Conservation (phyloP, 2,329 filamentous ascomycete species). For the Acephala macrosclerotiorum region DNA sequence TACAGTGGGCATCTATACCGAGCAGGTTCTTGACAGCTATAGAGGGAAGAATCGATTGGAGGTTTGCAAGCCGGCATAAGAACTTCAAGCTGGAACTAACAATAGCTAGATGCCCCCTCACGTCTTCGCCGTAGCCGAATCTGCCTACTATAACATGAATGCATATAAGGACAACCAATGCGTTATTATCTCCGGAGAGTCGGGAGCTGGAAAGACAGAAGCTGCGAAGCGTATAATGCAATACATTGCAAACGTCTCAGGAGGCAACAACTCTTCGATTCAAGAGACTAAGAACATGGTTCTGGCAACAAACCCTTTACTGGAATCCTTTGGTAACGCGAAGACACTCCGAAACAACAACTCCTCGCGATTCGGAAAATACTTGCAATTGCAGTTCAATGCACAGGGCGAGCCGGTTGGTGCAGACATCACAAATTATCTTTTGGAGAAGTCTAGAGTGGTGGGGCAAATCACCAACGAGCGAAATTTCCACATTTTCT, state of each 20-base stretch:
- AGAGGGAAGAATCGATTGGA: slow-evolving; percentile 96
- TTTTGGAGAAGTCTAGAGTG: slow-evolving; percentile 94
- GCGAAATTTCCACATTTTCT: slow-evolving; percentile 99
- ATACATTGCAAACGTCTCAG: slow-evolving; percentile 97
- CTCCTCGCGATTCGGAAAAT: slow-evolving; percentile 97
- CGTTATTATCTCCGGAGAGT: slow-evolving; percentile 99
- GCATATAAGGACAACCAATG: slow-evolving; percentile 99
- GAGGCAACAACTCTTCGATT: slow-evolving; percentile 75
- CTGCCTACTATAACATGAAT: slow-evolving; percentile 99
- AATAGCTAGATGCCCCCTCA: slow-evolving; percentile 75
- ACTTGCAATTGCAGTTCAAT: slow-evolving; percentile 97
- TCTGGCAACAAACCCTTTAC: slow-evolving; percentile 93
- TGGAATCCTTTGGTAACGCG: slow-evolving; percentile 98
- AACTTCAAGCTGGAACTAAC: slow-evolving; percentile 21
- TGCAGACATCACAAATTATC: slow-evolving; percentile 97
- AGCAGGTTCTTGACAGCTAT: slow-evolving; percentile 91
- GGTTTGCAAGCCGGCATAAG: slow-evolving; percentile 47
- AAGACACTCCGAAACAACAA: slow-evolving; percentile 99
- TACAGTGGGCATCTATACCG: slow-evolving; percentile 93
- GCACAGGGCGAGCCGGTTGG: slow-evolving; percentile 88
- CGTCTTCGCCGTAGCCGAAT: slow-evolving; percentile 96
- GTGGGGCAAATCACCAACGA: slow-evolving; percentile 95
- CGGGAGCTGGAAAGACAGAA: slow-evolving; percentile 97
- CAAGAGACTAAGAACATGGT: slow-evolving; percentile 99
- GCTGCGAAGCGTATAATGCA: slow-evolving; percentile 99